Evolutionary conservation across 1,284 basidiomycete species (phyloP), one percentile per base, ranked within the genome.

Genomic region (Ustanciosporium gigantosporum): DNA sequence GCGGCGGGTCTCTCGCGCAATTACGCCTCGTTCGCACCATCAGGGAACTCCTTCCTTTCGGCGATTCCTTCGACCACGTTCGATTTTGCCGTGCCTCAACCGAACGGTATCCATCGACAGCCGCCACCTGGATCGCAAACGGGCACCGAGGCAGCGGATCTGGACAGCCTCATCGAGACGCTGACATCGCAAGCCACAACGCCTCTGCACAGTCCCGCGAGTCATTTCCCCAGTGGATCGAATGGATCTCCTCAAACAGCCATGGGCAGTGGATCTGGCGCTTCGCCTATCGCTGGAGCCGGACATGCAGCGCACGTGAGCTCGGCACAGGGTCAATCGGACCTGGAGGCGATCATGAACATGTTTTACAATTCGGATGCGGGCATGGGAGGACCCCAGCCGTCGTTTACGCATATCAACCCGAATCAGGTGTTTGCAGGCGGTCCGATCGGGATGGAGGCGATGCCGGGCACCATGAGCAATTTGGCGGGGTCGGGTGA

Each of bases 1-100:
- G 74, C 74, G 9, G 68, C 72, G 5, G 74, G 74, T 29, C 46
- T 77, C n/a, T 77, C 74, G 20, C 66, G 73, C 21, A 60, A 67
- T 39, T 43, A 70, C 13, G 70, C 73, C 2, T 39, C 66, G 23
- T 58, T 69, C 20, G 66, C 61, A 8, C 34, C 47, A n/a, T 34
- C 50, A 19, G 43, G 39, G 9, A 15, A 41, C 3, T 44, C 62
- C 15, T 42, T 69, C 31, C 42, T 61, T 11, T 57, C 57, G n/a
- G 58, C 57, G 22, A 31, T 73, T 44, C 70, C 73, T 3, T 62
- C 64, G 14, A 32, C 53, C 14, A 39, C 55, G 5, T 76, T 74
- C 36, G 64, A 70, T 43, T 76, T 74, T 38, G 35, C 65, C 1
- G 42, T 76, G n/a, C 59, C 68, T 2, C 42, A 57, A 16, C 41